Evolutionary conservation across 2,329 filamentous ascomycete species (phyloP).

Genomic region (Paramyrothecium roridum): DNA sequence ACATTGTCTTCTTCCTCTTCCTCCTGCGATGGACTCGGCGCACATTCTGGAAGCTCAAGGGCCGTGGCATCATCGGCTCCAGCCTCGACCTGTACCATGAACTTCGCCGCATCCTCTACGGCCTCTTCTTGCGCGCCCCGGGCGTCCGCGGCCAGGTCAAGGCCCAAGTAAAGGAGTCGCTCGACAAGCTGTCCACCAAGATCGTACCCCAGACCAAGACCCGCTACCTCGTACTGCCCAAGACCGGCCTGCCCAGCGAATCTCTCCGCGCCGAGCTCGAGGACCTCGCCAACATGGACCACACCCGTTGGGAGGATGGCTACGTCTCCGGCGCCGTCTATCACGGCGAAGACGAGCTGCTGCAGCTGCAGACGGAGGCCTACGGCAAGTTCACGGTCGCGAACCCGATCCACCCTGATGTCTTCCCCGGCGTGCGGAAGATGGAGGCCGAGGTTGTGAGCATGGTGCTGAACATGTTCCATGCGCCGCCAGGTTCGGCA

Average conservation of each 20-base stretch:
- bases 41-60: constrained; percentile 79
- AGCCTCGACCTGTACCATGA: constrained; percentile 70
- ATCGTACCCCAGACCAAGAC: constrained; percentile 72
- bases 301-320: constrained; percentile 96
- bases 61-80: constrained; percentile 82
- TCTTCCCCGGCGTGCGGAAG: constrained; percentile 96
- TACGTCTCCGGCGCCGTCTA: constrained; percentile 94
- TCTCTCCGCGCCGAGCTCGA: constrained; percentile 77
- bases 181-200: constrained; percentile 79
- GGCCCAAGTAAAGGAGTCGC: constrained; percentile 75
- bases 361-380: constrained; percentile 85
- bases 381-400: constrained; percentile 92
- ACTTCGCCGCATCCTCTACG: constrained; percentile 72
- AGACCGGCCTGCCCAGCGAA: constrained; percentile 78
- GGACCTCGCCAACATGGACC: constrained; percentile 78
- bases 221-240: constrained; percentile 73
- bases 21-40: constrained; percentile 79
- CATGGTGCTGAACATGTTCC: constrained; percentile 90
- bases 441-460: constrained; percentile 98
- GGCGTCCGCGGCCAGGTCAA: constrained; percentile 84
- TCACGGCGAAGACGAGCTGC: constrained; percentile 80
- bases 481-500: constrained; percentile 78
- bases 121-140: constrained; percentile 79
- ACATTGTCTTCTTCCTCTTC: constrained; percentile 87
- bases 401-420: constrained; percentile 96